Evolutionary conservation across 1,284 basidiomycete species (phyloP).

Genomic region (Cryptococcus floricola): DNA sequence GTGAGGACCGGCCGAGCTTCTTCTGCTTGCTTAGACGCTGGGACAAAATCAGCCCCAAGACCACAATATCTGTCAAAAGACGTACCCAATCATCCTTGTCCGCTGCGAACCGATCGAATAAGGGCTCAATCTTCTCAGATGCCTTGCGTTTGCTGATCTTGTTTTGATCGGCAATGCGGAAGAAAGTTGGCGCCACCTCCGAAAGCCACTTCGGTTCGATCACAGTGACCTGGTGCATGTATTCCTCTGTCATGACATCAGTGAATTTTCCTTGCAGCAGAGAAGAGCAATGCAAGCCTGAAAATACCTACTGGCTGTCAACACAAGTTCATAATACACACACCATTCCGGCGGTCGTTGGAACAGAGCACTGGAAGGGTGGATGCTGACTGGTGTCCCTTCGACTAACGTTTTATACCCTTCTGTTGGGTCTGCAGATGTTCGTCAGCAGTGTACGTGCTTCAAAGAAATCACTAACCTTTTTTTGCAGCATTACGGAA

Average conservation of each 20-base stretch:
- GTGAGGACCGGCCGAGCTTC: slow-evolving; percentile 42
- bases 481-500: slow-evolving; percentile 97
- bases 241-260: slow-evolving; percentile 57
- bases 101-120: slow-evolving; percentile 48
- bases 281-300: no score
- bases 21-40: slow-evolving; percentile 49
- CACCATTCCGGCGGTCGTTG: slow-evolving; percentile 82
- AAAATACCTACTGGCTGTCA: slow-evolving; percentile 58
- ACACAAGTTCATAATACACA: slow-evolving; percentile 70
- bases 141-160: slow-evolving; percentile 96
- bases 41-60: neutral
- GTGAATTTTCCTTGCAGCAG: slow-evolving; percentile 6
- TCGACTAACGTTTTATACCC: slow-evolving; percentile 99
- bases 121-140: slow-evolving; percentile 93
- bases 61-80: neutral
- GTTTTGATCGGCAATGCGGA: slow-evolving; percentile 91
- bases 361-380: slow-evolving; percentile 95
- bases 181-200: slow-evolving; percentile 92
- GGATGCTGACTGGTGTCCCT: slow-evolving; percentile 95
- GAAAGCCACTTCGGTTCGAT: slow-evolving; percentile 99
- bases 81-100: slow-evolving; percentile 52
- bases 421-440: slow-evolving; percentile 44
- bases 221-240: slow-evolving; percentile 90
- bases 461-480: slow-evolving; percentile 51
- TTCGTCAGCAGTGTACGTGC: neutral